Evolutionary conservation across 768 basidiomycete species (phyloP).

Genomic region (Naganishia kalamii): DNA sequence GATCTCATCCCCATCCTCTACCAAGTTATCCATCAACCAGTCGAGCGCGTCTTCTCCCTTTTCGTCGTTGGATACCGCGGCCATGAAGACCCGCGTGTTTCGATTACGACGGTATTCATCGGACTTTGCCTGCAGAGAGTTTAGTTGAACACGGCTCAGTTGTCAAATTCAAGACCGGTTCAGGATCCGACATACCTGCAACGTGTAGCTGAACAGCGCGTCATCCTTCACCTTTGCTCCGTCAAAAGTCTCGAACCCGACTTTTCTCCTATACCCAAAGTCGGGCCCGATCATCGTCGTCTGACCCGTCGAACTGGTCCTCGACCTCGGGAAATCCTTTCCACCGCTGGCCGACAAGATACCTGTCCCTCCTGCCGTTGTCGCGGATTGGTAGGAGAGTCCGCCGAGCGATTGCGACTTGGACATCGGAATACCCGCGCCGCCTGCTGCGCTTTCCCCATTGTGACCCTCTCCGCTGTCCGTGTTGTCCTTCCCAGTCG

Average conservation of each 20-base stretch:
- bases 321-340: constrained; percentile 36
- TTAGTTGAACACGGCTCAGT: too few relatives aligned
- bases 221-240: constrained; percentile 33
- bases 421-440: constrained; percentile 2
- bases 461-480: neutral
- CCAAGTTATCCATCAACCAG: constrained; percentile 79
- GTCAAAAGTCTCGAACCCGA: constrained; percentile 49
- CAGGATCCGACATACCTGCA: neutral
- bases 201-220: constrained; percentile 44
- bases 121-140: constrained; percentile 57
- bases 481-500: neutral
- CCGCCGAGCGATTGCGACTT: constrained; percentile 8
- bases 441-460: neutral
- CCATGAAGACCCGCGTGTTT: constrained; percentile 79
- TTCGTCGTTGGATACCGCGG: constrained; percentile 81
- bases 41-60: constrained; percentile 81
- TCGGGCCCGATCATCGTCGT: constrained; percentile 23
- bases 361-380: neutral
- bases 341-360: neutral
- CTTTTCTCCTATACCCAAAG: constrained; percentile 42
- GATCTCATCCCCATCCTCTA: constrained; percentile 73
- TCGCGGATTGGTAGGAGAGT: constrained; percentile 5
- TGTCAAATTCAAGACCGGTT: too few relatives aligned
- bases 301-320: constrained; percentile 37
- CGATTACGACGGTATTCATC: constrained; percentile 69